These are phyloP conservation scores for Raffaelea deltoideospora DNA, from an alignment of 2,329 filamentous ascomycete species.

Conservation along the genomic window DNA sequence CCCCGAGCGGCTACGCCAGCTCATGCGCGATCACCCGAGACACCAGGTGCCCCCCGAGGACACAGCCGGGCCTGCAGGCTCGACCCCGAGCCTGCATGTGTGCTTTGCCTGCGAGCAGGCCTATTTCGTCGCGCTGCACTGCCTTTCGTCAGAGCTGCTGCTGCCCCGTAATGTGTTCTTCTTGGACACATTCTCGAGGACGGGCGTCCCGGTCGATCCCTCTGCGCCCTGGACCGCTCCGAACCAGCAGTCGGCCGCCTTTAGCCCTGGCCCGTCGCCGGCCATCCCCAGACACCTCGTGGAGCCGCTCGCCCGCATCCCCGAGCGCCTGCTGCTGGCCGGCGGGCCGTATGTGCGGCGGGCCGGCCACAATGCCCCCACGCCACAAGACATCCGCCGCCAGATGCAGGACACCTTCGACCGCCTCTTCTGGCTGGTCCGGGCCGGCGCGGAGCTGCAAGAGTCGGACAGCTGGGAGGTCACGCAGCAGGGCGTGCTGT, in stretches of 20 bases:
- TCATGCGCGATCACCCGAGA: no score
- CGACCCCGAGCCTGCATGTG: neutral
- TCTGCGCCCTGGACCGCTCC: no score
- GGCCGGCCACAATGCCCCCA: neutral
- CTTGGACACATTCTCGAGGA: no score
- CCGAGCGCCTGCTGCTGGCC: constrained; percentile 12
- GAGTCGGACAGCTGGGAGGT: constrained; percentile 15
- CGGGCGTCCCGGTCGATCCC: no score
- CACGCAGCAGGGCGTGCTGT: constrained; percentile 5
- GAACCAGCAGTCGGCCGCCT: no score
- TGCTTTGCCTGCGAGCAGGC: constrained; percentile 1
- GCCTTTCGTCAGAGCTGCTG: no score
- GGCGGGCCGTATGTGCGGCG: constrained; percentile 9
- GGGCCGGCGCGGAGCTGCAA: constrained; percentile 11
- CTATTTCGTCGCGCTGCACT: no score
- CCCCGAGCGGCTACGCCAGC: no score
- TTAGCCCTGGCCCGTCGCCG: neutral
- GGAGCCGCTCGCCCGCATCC: constrained; percentile 12
- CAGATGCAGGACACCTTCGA: constrained; percentile 8
- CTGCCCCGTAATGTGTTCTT: no score
- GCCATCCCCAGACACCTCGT: constrained; percentile 7
- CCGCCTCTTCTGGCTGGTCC: constrained; percentile 15
- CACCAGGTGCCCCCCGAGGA: no score
- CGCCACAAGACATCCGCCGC: neutral
- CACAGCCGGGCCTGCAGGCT: no score